Evolutionary conservation across 2,329 filamentous ascomycete species (phyloP).

Genomic region (Cryphonectria naterciae): DNA sequence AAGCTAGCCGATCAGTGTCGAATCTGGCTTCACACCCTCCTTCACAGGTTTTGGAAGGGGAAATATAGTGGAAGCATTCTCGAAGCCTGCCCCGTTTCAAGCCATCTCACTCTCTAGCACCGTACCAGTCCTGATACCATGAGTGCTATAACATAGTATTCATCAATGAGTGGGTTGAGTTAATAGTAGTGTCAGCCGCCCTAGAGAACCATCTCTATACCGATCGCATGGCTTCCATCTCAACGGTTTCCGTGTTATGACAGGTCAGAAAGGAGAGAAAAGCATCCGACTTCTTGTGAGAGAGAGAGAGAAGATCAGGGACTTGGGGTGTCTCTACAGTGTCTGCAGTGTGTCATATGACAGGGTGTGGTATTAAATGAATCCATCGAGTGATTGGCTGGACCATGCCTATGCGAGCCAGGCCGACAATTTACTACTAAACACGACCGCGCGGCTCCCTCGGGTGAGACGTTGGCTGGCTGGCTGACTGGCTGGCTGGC

Average conservation of each 20-base stretch:
- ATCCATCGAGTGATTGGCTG: neutral
- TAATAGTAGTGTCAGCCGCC: neutral
- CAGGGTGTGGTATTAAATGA: neutral
- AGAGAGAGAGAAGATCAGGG: neutral
- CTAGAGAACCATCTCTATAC: neutral
- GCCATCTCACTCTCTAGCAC: neutral
- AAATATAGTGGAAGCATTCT: neutral
- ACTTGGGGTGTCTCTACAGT: neutral
- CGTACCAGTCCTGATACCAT: neutral
- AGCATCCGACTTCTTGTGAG: neutral
- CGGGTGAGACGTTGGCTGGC: neutral
- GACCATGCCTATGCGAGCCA: neutral
- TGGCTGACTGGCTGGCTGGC: neutral
- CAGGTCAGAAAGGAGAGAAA: neutral
- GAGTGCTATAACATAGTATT: too few relatives aligned
- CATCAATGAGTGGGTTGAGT: neutral
- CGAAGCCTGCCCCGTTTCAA: neutral
- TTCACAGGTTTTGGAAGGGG: neutral
- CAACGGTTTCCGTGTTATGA: neutral
- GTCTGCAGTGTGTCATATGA: neutral
- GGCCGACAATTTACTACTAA: neutral
- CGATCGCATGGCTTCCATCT: neutral
- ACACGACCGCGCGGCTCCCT: neutral
- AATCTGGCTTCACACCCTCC: neutral
- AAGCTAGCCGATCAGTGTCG: neutral